Conservation (phyloP, 176 grass and related monocot genomes). For the Carex littledalei region DNA sequence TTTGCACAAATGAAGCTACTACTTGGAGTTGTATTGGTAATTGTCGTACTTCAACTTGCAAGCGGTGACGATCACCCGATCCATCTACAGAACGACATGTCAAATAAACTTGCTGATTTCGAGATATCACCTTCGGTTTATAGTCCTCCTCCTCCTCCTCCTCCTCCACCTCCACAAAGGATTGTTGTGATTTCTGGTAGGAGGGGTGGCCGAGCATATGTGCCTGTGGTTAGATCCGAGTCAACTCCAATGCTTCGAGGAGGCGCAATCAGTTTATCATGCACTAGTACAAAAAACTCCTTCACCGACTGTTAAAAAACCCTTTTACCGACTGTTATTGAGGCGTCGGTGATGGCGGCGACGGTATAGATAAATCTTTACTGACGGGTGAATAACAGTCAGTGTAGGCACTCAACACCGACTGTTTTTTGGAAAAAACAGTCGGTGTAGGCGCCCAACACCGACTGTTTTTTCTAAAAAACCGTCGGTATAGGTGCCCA, state of each 20-base stretch:
- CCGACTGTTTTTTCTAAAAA: too few species aligned
- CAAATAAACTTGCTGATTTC: neutral
- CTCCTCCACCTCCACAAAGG: neutral
- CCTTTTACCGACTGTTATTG: too few species aligned
- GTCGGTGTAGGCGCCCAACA: too few species aligned
- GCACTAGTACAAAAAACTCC: too few species aligned
- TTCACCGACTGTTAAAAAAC: too few species aligned
- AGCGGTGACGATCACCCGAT: neutral
- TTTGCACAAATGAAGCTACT: neutral
- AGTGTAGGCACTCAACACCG: too few species aligned
- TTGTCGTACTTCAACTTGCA: neutral
- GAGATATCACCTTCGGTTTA: neutral
- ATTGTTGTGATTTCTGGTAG: neutral
- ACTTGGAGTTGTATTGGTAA: neutral
- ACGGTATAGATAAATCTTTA: too few species aligned
- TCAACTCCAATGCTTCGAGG: neutral
- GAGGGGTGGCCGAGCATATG: neutral
- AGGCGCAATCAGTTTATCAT: neutral
- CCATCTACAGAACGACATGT: neutral
- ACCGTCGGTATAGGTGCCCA: too few species aligned
- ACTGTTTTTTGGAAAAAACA: too few species aligned
- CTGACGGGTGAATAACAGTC: too few species aligned
- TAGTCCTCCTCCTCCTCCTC: neutral
- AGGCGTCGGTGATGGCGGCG: too few species aligned
- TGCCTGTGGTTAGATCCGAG: neutral